Evolutionary conservation across 2,329 filamentous ascomycete species (phyloP).

Genomic region (Claviceps sorghi): DNA sequence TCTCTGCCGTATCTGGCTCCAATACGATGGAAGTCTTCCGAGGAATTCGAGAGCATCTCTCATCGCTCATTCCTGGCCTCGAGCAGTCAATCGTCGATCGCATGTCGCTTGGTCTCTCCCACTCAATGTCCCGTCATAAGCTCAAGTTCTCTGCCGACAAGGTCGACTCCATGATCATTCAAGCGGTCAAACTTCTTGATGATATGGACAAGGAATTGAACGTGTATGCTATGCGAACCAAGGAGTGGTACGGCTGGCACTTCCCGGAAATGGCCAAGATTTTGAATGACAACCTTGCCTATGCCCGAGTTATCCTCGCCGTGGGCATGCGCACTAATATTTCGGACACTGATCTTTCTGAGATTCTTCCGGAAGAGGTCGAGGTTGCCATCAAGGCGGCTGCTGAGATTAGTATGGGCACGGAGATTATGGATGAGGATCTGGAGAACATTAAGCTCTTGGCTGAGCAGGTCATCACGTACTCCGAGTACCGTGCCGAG

Average conservation of each 20-base stretch:
- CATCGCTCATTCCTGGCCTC: slow-evolving; percentile 80
- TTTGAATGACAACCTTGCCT: slow-evolving; percentile 91
- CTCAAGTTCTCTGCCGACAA: slow-evolving; percentile 98
- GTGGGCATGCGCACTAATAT: slow-evolving; percentile 83
- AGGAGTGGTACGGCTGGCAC: slow-evolving; percentile 99
- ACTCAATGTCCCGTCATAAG: slow-evolving; percentile 93
- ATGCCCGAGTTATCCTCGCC: slow-evolving; percentile 72
- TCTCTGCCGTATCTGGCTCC: slow-evolving; percentile 58
- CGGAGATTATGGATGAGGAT: slow-evolving; percentile 87
- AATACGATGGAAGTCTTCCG: slow-evolving; percentile 69
- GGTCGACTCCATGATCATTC: slow-evolving; percentile 98
- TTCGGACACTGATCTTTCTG: slow-evolving; percentile 61
- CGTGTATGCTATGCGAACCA: slow-evolving; percentile 96
- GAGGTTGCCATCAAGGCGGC: slow-evolving; percentile 83
- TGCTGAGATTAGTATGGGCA: slow-evolving; percentile 96
- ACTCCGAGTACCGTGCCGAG: slow-evolving; percentile 79
- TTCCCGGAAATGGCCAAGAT: slow-evolving; percentile 98
- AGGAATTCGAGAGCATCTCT: slow-evolving; percentile 80
- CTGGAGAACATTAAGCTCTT: slow-evolving; percentile 82
- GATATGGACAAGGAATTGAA: slow-evolving; percentile 98
- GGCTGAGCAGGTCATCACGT: slow-evolving; percentile 83
- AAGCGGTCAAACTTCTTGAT: slow-evolving; percentile 85
- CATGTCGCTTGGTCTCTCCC: slow-evolving; percentile 90
- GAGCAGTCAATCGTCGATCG: slow-evolving; percentile 74
- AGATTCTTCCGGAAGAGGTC: slow-evolving; percentile 89